Percentiles rank a stretch among this genome's conserved stretches.
These are phyloP conservation scores for Saccharomycopsis sp. DNA, from an alignment of 805 yeast genomes.

Conservation along the genomic window DNA sequence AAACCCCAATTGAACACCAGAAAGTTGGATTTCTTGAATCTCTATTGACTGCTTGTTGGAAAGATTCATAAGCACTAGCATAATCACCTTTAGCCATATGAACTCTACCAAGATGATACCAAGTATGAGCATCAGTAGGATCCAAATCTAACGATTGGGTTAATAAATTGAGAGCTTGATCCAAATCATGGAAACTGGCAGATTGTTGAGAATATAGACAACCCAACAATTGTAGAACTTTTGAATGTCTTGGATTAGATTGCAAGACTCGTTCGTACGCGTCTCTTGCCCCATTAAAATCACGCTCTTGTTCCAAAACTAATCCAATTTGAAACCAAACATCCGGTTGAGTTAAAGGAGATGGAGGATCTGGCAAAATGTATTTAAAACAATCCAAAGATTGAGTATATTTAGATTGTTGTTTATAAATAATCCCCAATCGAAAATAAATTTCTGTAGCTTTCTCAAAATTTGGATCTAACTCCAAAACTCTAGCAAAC, in stretches of 20 bases:
- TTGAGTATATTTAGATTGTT: constrained; percentile 78
- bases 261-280: constrained; percentile 90
- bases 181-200: constrained; percentile 69
- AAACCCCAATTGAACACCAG: constrained; percentile 95
- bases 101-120: constrained; percentile 96
- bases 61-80: constrained; percentile 94
- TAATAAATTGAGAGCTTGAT: constrained; percentile 72
- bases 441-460: constrained; percentile 95
- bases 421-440: constrained; percentile 92
- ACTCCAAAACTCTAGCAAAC: constrained; percentile 87
- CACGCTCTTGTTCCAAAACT: constrained; percentile 89
- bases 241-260: constrained; percentile 90
- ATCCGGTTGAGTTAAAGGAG: constrained; percentile 92
- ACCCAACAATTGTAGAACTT: constrained; percentile 92
- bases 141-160: constrained; percentile 87
- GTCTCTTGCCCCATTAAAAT: constrained; percentile 85
- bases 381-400: constrained; percentile 94
- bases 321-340: constrained; percentile 98
- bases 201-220: constrained; percentile 80
- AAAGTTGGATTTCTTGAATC: constrained; percentile 96
- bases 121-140: constrained; percentile 85
- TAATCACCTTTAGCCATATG: constrained; percentile 95
- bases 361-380: constrained; percentile 85
- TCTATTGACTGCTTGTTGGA: constrained; percentile 96
- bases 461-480: constrained; percentile 94